Evolutionary conservation across 352 stramenopile species (phyloP), one percentile per base, ranked within the genome.

Genomic region (Phytophthora ohioensis): DNA sequence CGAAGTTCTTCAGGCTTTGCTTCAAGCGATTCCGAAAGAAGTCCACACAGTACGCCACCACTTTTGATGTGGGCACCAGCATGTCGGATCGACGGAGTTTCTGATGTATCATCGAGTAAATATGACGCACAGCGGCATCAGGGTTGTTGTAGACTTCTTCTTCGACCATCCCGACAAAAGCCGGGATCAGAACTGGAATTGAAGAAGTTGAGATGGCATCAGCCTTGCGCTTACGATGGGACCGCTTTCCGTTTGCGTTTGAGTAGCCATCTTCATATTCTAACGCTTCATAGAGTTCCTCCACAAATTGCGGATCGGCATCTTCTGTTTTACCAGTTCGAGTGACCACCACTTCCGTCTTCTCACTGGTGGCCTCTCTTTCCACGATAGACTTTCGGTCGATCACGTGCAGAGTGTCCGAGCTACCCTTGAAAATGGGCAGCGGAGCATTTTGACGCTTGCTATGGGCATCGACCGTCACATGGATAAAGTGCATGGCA

Each of bases 151-250:
- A 91, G 13, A 81, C 61, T 43, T 80, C 71, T 55, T 92, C 83
- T 68, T 92, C 85, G 27, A 92, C 54, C 21, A 91, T 64, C 49
- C 67, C 66, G 6, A 88, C 74, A 55, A 91, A 93, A 34, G 77
- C 49, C 34, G 85, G 85, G 4, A 87, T 67, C 15, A 70, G 51
- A 32, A 78, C 5, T 48, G 43, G 45, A 27, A 46, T 46, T 48
- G 47, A 27, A n/a, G 49, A 47, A 21, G 43, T 45, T 52, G 57
- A 69, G 27, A 72, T 67, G 4, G n/a, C 57, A 65, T 60, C 64
- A 51, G 66, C 47, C 56, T 78, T 71, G 21, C 61, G 69, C 35
- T 74, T 76, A 61, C 60, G 48, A 3, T 57, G 62, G 4, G 35
- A 52, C 9, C 9, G 27, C 9, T 31, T 47, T 27, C 52, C 48